phyloP scores from a whole-genome alignment of 371 early-diverging fungal genomes.

The Haplosporangium sp. region DNA sequence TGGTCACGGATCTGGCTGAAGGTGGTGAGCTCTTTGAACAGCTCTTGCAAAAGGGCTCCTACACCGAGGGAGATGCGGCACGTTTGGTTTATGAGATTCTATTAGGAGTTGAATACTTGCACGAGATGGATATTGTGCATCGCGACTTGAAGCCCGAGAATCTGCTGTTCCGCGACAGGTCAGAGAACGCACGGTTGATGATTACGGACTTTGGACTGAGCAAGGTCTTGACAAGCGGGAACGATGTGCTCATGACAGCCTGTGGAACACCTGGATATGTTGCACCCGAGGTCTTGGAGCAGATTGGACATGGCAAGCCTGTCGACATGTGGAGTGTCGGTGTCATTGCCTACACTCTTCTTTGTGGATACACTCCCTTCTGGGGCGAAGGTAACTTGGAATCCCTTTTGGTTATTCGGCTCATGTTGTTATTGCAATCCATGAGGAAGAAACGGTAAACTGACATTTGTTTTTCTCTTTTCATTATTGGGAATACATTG shows the following conservation, averaged over 20 bases:
- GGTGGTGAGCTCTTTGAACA: constrained; percentile 92
- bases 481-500: not conserved
- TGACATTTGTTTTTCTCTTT: not conserved
- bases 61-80: constrained; percentile 82
- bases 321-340: constrained; percentile 94
- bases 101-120: constrained; percentile 83
- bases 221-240: constrained; percentile 75
- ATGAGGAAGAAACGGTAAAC: not conserved
- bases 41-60: constrained; percentile 79
- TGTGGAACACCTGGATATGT: constrained; percentile 90
- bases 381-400: constrained; percentile 66
- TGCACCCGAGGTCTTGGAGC: constrained; percentile 87
- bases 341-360: constrained; percentile 86
- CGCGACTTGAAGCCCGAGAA: constrained; percentile 91
- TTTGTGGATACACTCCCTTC: constrained; percentile 91
- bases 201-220: constrained; percentile 88
- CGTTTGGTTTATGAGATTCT: constrained; percentile 77
- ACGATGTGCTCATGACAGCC: constrained; percentile 77
- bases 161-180: constrained; percentile 67
- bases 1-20: constrained; percentile 86
- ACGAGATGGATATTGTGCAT: constrained; percentile 84
- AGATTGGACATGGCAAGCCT: constrained; percentile 72
- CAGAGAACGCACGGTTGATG: constrained; percentile 67
- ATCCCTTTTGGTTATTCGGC: not conserved
- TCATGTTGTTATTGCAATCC: not conserved